A percentile compares a stretch with the other conserved stretches of the same genome.
These are phyloP conservation scores for Blastobotrys illinoisensis DNA, from an alignment of 1,139 yeast genomes.

Conservation along the genomic window DNA sequence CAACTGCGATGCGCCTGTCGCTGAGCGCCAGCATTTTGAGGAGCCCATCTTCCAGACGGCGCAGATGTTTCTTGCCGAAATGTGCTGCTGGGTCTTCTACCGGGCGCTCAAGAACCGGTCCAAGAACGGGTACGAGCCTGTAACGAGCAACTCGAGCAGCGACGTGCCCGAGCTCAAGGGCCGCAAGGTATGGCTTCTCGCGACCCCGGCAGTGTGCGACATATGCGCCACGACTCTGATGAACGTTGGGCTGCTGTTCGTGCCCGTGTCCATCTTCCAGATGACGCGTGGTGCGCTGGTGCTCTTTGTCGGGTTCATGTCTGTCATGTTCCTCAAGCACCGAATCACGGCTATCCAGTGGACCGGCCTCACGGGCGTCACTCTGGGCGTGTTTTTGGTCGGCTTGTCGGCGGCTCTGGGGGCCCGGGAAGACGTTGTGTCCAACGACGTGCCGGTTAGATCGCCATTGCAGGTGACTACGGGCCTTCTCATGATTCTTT, in stretches of 20 bases:
- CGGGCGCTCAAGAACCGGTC: conserved; percentile 3
- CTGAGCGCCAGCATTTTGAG: conserved; percentile 48
- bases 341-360: conserved; percentile 60
- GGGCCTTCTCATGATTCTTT: conserved; percentile 55
- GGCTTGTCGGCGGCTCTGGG: conserved; percentile 56
- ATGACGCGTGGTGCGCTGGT: conserved; percentile 81
- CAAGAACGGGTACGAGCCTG: not conserved
- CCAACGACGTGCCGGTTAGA: conserved; percentile 20
- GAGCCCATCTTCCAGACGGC: conserved; percentile 78
- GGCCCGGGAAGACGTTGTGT: conserved; percentile 11
- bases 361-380: conserved; percentile 56
- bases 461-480: conserved; percentile 32
- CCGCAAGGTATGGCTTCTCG: conserved; percentile 33
- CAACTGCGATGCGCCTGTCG: conserved; percentile 45
- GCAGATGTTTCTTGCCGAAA: conserved; percentile 78
- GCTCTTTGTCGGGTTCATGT: conserved; percentile 67
- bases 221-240: conserved; percentile 67
- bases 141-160: not conserved
- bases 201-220: conserved; percentile 69
- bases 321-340: conserved; percentile 57
- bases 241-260: conserved; percentile 68
- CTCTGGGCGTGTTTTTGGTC: conserved; percentile 64
- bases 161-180: conserved; percentile 23
- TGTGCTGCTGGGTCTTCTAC: conserved; percentile 44
- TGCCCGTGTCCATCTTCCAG: conserved; percentile 80